Conservation (phyloP, 1,284 basidiomycete species). For the Ceratobasidium theobromae region DNA sequence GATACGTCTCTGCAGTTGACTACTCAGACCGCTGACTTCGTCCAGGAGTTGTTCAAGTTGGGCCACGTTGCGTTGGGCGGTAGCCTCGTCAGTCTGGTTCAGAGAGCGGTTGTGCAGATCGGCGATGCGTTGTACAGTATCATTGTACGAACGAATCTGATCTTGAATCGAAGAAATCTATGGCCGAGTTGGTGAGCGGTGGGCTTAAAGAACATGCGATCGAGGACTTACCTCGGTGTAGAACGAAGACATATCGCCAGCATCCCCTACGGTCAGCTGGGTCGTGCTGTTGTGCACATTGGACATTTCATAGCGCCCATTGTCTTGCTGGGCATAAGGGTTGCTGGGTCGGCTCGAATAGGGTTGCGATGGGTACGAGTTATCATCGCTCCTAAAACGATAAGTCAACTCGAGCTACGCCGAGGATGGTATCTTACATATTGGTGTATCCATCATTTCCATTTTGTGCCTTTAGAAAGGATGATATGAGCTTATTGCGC, state of each 20-base stretch:
- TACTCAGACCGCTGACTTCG: conserved; percentile 75
- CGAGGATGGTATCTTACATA: too few species aligned
- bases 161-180: conserved; percentile 67
- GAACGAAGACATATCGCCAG: conserved; percentile 67
- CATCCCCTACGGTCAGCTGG: conserved; percentile 45
- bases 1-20: conserved; percentile 73
- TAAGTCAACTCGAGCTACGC: conserved; percentile 12
- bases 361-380: conserved; percentile 69
- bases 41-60: conserved; percentile 74
- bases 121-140: conserved; percentile 66
- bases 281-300: conserved; percentile 60
- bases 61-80: conserved; percentile 60
- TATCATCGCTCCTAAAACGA: conserved; percentile 45
- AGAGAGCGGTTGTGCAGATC: conserved; percentile 75
- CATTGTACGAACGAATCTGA: conserved; percentile 64
- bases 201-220: background rate
- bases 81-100: conserved; percentile 73
- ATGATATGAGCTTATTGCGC: background rate
- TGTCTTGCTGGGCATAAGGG: conserved; percentile 66
- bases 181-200: background rate
- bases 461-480: conserved; percentile 60
- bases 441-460: conserved; percentile 55
- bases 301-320: conserved; percentile 66
- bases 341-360: conserved; percentile 47
- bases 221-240: conserved; percentile 62